These are phyloP conservation scores for Blumeria hordei DNA, from an alignment of 2,329 filamentous ascomycete species.

Conservation along the genomic window DNA sequence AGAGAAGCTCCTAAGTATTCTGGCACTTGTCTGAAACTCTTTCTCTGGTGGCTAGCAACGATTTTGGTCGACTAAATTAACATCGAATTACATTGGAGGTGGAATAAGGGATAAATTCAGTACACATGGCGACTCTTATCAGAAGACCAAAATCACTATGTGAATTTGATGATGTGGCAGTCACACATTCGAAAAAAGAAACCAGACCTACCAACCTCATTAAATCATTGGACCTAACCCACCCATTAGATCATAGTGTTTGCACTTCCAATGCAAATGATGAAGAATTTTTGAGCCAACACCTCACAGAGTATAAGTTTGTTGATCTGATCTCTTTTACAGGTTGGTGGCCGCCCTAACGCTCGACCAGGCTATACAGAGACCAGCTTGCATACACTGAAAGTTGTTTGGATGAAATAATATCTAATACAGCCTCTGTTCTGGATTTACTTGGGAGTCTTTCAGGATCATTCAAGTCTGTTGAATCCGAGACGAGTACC, in stretches of 20 bases:
- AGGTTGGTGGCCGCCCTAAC: conserved; percentile 2
- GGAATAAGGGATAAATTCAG: no score
- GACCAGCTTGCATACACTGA: conserved; percentile 64
- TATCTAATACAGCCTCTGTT: conserved; percentile 52
- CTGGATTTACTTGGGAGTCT: conserved; percentile 54
- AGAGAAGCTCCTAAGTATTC: no score
- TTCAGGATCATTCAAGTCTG: conserved; percentile 64
- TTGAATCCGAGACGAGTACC: conserved; percentile 75
- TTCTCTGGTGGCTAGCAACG: no score
- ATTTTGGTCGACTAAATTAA: no score
- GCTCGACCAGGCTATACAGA: conserved; percentile 36
- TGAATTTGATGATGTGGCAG: conserved; percentile 44
- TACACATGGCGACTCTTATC: conserved; percentile 36
- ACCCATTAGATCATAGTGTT: no score
- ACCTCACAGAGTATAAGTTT: conserved; percentile 66
- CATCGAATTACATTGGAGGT: no score
- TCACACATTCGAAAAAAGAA: conserved; percentile 30
- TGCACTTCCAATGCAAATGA: conserved; percentile 27
- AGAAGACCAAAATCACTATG: conserved; percentile 55
- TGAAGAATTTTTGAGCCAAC: conserved; percentile 50
- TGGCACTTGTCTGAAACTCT: no score
- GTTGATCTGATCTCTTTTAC: conserved; percentile 12
- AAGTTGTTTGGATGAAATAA: conserved; percentile 55
- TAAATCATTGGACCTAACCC: conserved; percentile 7
- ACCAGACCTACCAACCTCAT: conserved; percentile 10